Conservation (phyloP, 2,329 filamentous ascomycete species). For the Periconia digitata region DNA sequence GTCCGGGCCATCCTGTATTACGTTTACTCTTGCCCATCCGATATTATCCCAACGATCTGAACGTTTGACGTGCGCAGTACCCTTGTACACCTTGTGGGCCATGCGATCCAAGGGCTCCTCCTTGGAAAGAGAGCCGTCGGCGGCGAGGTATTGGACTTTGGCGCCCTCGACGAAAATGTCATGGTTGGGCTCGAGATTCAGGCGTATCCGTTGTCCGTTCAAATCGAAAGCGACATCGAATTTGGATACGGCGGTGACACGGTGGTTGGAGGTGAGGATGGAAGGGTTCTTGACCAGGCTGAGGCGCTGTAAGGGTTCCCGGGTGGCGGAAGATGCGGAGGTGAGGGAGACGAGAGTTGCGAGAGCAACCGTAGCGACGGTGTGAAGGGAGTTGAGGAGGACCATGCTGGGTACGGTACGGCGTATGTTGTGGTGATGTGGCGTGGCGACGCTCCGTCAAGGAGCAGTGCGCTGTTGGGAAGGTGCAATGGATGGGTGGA, state of each 20-base stretch:
- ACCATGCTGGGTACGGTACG: slow-evolving; percentile 17
- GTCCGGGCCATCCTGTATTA: slow-evolving; percentile 72
- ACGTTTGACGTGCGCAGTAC: slow-evolving; percentile 74
- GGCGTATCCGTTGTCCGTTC: slow-evolving; percentile 66
- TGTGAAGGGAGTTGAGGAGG: neutral
- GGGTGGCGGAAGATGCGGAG: slow-evolving; percentile 40
- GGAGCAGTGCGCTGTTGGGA: slow-evolving; percentile 18
- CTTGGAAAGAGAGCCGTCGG: slow-evolving; percentile 67
- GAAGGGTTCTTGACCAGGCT: slow-evolving; percentile 71
- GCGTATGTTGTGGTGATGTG: slow-evolving; percentile 32
- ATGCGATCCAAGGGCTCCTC: slow-evolving; percentile 71
- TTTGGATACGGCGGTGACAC: slow-evolving; percentile 75
- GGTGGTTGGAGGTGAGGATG: slow-evolving; percentile 76
- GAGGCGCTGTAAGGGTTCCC: slow-evolving; percentile 76
- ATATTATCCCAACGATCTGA: slow-evolving; percentile 77
- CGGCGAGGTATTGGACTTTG: slow-evolving; percentile 69
- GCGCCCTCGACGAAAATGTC: slow-evolving; percentile 81
- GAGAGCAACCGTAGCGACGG: slow-evolving; percentile 16
- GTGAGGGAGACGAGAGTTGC: slow-evolving; percentile 17
- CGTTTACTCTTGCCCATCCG: slow-evolving; percentile 82
- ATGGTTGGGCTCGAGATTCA: slow-evolving; percentile 85
- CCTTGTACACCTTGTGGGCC: slow-evolving; percentile 82
- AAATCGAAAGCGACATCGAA: slow-evolving; percentile 86
- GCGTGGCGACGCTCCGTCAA: slow-evolving; percentile 26
- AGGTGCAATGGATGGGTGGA: neutral